Evolutionary conservation across 768 basidiomycete species (phyloP).

Genomic region (Psilocybe tampanensis): DNA sequence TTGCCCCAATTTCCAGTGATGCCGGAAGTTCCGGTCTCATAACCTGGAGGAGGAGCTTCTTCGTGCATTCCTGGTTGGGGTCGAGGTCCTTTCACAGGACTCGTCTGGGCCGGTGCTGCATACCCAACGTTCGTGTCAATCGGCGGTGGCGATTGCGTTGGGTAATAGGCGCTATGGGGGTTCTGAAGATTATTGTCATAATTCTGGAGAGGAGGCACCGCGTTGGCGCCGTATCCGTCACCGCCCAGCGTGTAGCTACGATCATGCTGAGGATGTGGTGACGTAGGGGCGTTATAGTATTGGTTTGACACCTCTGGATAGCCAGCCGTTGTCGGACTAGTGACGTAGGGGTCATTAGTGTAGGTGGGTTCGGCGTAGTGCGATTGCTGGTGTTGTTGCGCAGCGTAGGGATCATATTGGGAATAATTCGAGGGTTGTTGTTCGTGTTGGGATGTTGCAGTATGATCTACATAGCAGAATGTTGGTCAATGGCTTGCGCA

Average conservation of each 20-base stretch:
- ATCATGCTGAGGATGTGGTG: constrained; percentile 34
- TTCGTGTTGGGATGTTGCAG: constrained; percentile 47
- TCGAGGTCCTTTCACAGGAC: constrained; percentile 47
- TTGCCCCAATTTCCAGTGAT: constrained; percentile 58
- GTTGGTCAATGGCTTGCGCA: neutral
- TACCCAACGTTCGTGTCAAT: constrained; percentile 39
- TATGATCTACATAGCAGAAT: constrained; percentile 47
- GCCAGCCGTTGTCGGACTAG: constrained; percentile 17
- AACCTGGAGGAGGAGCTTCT: constrained; percentile 71
- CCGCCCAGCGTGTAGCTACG: constrained; percentile 62
- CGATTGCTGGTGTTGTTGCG: constrained; percentile 21
- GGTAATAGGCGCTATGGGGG: neutral
- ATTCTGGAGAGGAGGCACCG: constrained; percentile 22
- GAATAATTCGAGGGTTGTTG: constrained; percentile 50
- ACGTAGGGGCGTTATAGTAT: constrained; percentile 26
- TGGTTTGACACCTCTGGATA: constrained; percentile 24
- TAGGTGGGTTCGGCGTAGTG: constrained; percentile 29
- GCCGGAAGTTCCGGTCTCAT: constrained; percentile 56
- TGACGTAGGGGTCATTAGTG: constrained; percentile 42
- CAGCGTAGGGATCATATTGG: constrained; percentile 53
- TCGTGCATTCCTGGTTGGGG: constrained; percentile 39
- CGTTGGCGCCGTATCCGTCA: constrained; percentile 51
- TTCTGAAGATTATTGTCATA: constrained; percentile 7
- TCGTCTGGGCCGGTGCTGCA: constrained; percentile 26
- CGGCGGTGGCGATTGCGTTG: constrained; percentile 32